Conservation (phyloP, 805 yeast species). For the Candida xiaguanensis region DNA sequence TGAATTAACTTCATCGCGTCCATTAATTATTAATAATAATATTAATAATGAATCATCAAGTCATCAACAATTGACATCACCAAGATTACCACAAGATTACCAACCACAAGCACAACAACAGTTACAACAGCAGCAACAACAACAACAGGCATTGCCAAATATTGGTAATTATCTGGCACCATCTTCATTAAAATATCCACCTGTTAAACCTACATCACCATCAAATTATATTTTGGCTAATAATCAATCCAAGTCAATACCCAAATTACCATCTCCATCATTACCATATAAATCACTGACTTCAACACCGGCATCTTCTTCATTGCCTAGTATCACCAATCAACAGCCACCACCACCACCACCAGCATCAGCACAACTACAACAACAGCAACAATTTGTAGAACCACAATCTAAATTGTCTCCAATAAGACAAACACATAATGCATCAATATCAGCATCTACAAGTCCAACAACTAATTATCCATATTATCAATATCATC, state of each 20-base stretch:
- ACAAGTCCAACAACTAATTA: slow-evolving; percentile 11
- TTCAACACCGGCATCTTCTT: too few species aligned
- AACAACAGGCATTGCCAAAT: too few species aligned
- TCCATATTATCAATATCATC: slow-evolving; percentile 8
- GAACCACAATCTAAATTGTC: slow-evolving; percentile 10
- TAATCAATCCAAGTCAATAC: slow-evolving; percentile 1
- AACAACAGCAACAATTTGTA: background rate
- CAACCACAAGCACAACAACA: too few species aligned
- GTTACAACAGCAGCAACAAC: too few species aligned
- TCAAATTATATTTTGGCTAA: slow-evolving; percentile 9
- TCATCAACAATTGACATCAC: slow-evolving; percentile 1
- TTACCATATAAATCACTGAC: background rate
- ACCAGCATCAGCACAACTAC: slow-evolving; percentile 7
- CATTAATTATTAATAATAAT: slow-evolving; percentile 9
- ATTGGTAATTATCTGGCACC: background rate
- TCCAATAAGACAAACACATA: slow-evolving; percentile 7
- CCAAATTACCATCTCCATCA: slow-evolving; percentile 12
- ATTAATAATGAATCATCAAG: too few species aligned
- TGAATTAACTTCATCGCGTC: slow-evolving; percentile 20
- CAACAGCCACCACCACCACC: slow-evolving; percentile 9
- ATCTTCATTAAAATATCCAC: slow-evolving; percentile 5
- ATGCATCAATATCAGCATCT: slow-evolving; percentile 10
- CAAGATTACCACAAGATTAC: slow-evolving; percentile 4
- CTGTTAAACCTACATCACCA: background rate
- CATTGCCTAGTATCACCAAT: too few species aligned